These are phyloP conservation scores for Rhypophila decipiens DNA, from an alignment of 495 filamentous ascomycete species.

Conservation along the genomic window DNA sequence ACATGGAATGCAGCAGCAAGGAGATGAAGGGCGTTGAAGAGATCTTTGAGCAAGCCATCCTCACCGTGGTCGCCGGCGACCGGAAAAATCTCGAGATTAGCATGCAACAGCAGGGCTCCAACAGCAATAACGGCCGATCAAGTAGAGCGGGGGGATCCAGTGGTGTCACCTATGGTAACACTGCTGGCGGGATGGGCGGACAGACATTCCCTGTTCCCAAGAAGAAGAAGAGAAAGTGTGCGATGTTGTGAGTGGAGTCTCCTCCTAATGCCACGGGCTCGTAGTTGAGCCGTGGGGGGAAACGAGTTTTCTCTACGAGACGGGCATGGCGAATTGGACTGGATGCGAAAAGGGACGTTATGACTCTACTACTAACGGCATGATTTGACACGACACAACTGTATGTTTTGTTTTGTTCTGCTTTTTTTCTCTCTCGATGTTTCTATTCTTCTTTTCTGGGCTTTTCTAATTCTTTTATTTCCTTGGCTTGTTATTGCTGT, in stretches of 20 bases:
- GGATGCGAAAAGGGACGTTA: background rate
- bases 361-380: conserved; percentile 11
- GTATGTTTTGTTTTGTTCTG: background rate
- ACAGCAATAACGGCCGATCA: conserved; percentile 2
- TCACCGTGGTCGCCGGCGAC: conserved; percentile 73
- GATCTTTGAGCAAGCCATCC: conserved; percentile 85
- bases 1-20: conserved; percentile 97
- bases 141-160: background rate
- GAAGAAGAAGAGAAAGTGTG: conserved; percentile 56
- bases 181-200: conserved; percentile 1
- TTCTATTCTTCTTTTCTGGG: background rate
- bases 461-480: no score
- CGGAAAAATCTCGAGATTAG: conserved; percentile 41
- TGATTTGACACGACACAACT: conserved; percentile 23
- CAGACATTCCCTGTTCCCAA: conserved; percentile 29
- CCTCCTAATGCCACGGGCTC: no score
- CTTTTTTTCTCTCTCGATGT: background rate
- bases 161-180: conserved; percentile 15
- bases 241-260: conserved; percentile 17
- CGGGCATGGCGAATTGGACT: background rate
- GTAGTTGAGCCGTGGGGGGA: no score
- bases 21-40: conserved; percentile 94
- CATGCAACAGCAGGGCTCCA: conserved; percentile 20
- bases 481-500: no score
- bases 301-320: conserved; percentile 7